These are phyloP conservation scores for Dendrobium catenatum DNA, from an alignment of 106 monocot species.

Conservation along the genomic window DNA sequence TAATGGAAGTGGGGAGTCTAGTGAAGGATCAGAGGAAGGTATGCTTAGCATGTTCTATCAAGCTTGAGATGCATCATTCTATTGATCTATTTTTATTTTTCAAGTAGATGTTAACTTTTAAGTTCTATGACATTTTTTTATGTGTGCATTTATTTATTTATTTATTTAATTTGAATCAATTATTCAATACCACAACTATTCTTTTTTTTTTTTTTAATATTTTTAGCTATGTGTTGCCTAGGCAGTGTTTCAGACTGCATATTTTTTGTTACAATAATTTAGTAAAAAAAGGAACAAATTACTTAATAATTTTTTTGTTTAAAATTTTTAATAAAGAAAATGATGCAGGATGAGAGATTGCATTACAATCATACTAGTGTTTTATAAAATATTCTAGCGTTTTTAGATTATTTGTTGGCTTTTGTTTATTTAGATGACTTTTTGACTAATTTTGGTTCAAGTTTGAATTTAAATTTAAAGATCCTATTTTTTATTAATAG, in stretches of 20 bases:
- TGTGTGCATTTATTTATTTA: background rate
- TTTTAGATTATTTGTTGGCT: background rate
- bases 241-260: background rate
- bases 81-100: background rate
- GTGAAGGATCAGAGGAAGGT: slow-evolving; percentile 59
- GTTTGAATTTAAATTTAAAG: background rate
- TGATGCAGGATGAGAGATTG: background rate
- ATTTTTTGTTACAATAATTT: background rate
- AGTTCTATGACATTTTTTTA: background rate
- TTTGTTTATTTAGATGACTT: background rate
- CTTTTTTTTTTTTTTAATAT: background rate
- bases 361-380: background rate
- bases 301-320: background rate
- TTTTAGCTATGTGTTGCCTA: background rate
- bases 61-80: background rate
- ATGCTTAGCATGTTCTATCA: background rate
- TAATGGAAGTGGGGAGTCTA: slow-evolving; percentile 27
- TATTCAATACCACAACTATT: too few species aligned
- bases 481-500: background rate
- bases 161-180: too few species aligned
- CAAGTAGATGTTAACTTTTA: background rate
- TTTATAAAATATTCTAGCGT: background rate
- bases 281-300: background rate
- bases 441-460: background rate
- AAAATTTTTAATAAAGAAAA: background rate